phyloP scores from a whole-genome alignment of 2,329 filamentous ascomycete species.

The Ploettnerulaceae sp. region DNA sequence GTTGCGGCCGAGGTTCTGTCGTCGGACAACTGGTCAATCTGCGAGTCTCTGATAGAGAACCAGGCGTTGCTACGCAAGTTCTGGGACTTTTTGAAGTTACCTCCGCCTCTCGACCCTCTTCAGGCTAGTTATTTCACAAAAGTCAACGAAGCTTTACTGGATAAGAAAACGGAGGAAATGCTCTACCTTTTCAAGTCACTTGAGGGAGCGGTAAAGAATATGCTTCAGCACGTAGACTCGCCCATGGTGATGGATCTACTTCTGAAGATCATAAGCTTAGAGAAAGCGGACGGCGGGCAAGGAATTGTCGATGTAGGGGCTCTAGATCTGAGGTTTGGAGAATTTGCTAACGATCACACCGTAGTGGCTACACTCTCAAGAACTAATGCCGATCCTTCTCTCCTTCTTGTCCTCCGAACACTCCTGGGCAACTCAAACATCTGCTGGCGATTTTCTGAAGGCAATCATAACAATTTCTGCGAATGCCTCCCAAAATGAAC shows the following conservation, averaged over 20 bases:
- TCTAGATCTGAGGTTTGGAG: slow-evolving; percentile 14
- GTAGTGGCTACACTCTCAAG: slow-evolving; percentile 86
- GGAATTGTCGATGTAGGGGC: slow-evolving; percentile 81
- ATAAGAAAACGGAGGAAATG: slow-evolving; percentile 98
- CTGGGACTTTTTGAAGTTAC: slow-evolving; percentile 81
- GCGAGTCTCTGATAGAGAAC: slow-evolving; percentile 86
- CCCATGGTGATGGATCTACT: slow-evolving; percentile 98
- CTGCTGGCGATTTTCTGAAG: slow-evolving; percentile 95
- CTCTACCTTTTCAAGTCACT: slow-evolving; percentile 80
- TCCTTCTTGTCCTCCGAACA: slow-evolving; percentile 82
- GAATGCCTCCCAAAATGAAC: slow-evolving; percentile 95
- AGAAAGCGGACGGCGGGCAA: slow-evolving; percentile 84
- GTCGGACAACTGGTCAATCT: slow-evolving; percentile 95
- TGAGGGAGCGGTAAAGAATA: slow-evolving; percentile 73
- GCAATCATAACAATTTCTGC: slow-evolving; percentile 98
- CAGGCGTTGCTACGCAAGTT: slow-evolving; percentile 73
- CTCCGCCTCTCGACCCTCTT: slow-evolving; percentile 83
- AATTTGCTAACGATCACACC: slow-evolving; percentile 7
- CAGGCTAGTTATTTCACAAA: slow-evolving; percentile 99
- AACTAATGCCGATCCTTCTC: slow-evolving; percentile 80
- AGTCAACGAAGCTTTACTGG: slow-evolving; percentile 94
- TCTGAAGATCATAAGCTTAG: slow-evolving; percentile 93
- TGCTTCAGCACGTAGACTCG: slow-evolving; percentile 91
- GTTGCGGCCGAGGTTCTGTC: slow-evolving; percentile 90
- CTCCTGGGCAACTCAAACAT: slow-evolving; percentile 87